These are phyloP conservation scores for Colletotrichum chrysophilum DNA, from an alignment of 2,329 filamentous ascomycete species.

Conservation along the genomic window DNA sequence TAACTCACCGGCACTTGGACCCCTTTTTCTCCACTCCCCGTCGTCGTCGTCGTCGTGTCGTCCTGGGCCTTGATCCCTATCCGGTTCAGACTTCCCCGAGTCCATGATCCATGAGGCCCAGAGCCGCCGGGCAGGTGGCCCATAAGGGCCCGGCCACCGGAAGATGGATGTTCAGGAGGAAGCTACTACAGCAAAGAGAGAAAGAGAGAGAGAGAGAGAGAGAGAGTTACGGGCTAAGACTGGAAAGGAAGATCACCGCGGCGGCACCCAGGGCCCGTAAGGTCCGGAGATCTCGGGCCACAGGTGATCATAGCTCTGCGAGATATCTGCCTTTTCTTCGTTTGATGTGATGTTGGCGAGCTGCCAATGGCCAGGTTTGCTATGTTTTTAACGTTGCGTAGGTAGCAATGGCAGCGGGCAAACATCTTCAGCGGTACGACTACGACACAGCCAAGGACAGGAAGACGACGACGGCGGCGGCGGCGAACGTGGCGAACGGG, in stretches of 20 bases:
- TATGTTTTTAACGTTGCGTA: background rate
- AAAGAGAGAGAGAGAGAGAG: background rate
- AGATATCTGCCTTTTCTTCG: background rate
- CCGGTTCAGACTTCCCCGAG: constrained; percentile 5
- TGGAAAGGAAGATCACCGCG: background rate
- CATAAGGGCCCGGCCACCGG: background rate
- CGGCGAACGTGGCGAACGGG: background rate
- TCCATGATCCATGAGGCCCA: background rate
- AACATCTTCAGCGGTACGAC: background rate
- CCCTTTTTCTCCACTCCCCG: constrained; percentile 4
- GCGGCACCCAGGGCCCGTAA: background rate
- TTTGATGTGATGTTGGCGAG: background rate
- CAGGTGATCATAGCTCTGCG: background rate
- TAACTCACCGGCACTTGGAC: constrained; percentile 8
- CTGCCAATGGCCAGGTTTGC: background rate
- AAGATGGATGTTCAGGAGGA: background rate
- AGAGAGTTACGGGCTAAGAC: background rate
- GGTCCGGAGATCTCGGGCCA: background rate
- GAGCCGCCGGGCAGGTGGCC: background rate
- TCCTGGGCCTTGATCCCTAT: background rate
- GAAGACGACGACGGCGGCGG: background rate
- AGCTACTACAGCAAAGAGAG: background rate
- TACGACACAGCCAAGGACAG: background rate
- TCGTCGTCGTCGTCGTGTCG: background rate
- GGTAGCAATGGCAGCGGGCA: background rate